These are phyloP conservation scores for Lachancea kluyveri DNA, from an alignment of 805 yeast species.

Conservation along the genomic window DNA sequence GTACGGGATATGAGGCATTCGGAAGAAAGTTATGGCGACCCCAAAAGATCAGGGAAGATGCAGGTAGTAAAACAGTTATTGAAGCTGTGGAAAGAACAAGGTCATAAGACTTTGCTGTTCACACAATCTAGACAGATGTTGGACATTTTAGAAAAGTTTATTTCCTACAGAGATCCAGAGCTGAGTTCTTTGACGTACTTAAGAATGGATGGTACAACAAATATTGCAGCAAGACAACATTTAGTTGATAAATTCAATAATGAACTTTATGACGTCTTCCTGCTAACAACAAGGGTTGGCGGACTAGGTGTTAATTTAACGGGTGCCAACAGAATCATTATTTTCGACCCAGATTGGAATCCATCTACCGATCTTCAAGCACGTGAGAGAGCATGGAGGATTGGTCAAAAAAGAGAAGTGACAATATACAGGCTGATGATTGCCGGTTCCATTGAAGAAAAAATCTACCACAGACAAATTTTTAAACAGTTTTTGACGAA, in stretches of 20 bases:
- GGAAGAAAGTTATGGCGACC: conserved; percentile 44
- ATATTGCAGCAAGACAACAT: conserved; percentile 66
- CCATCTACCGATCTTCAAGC: conserved; percentile 98
- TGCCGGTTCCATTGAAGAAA: conserved; percentile 94
- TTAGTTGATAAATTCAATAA: conserved; percentile 78
- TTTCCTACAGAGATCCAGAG: conserved; percentile 36
- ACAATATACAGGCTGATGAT: conserved; percentile 87
- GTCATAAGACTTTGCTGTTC: conserved; percentile 77
- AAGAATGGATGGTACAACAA: conserved; percentile 93
- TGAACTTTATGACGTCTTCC: conserved; percentile 55
- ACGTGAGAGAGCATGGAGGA: conserved; percentile 93
- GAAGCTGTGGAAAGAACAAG: conserved; percentile 68
- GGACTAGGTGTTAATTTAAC: conserved; percentile 92
- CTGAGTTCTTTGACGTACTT: conserved; percentile 43
- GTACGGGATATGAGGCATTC: conserved; percentile 33
- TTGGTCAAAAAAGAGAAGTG: conserved; percentile 91
- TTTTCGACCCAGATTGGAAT: conserved; percentile 97
- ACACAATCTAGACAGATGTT: conserved; percentile 94
- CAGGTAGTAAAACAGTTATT: conserved; percentile 77
- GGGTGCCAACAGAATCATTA: conserved; percentile 91
- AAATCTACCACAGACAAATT: conserved; percentile 93
- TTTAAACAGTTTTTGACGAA: conserved; percentile 92
- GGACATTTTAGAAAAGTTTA: conserved; percentile 70
- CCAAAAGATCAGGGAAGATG: conserved; percentile 75
- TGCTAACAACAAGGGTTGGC: conserved; percentile 91